Percentiles rank a stretch among this genome's conserved stretches.
These are phyloP conservation scores for Backusella tarrabulga DNA, from an alignment of 192 early-diverging fungal genomes.

Conservation along the genomic window DNA sequence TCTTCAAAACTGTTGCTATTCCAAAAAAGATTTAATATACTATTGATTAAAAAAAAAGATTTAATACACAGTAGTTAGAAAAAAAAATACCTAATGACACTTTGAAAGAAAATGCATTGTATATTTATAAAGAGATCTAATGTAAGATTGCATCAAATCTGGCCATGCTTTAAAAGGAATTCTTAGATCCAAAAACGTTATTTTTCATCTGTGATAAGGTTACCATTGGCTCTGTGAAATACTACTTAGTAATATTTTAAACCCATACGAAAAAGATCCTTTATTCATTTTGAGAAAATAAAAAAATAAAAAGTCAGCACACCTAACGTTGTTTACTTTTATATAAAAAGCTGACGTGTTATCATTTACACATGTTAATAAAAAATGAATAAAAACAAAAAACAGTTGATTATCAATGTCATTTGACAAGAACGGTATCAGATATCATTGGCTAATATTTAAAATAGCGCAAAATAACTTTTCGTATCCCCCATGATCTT, in stretches of 20 bases:
- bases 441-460: neutral
- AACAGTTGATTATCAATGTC: neutral
- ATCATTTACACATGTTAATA: neutral
- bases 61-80: no score
- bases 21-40: neutral
- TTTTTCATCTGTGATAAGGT: neutral
- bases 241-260: neutral
- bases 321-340: neutral
- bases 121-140: neutral
- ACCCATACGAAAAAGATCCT: neutral
- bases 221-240: neutral
- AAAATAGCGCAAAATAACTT: neutral
- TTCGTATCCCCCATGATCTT: neutral
- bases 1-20: neutral
- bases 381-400: neutral
- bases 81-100: no score
- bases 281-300: neutral
- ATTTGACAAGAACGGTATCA: neutral
- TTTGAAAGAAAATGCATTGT: neutral
- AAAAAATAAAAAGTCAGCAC: neutral
- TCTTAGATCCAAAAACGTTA: neutral
- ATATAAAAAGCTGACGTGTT: neutral
- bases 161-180: neutral
- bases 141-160: neutral
- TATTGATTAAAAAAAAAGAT: neutral